Evolutionary conservation across 768 basidiomycete genomes (phyloP).

Genomic region (Leccinum obscurum): DNA sequence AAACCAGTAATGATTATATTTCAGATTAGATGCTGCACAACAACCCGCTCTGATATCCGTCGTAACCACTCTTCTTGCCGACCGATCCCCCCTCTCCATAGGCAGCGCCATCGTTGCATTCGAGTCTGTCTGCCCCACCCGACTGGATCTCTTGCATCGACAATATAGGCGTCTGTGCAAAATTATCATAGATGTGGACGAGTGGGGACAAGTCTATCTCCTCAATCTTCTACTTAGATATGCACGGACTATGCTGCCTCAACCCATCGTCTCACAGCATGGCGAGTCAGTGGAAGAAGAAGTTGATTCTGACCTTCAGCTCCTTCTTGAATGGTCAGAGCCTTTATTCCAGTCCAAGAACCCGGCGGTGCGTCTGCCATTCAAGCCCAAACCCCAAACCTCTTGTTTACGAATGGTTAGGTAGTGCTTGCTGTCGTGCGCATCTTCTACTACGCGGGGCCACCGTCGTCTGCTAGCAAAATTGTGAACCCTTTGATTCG

Average conservation of each 20-base stretch:
- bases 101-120: slow-evolving; percentile 88
- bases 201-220: slow-evolving; percentile 91
- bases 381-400: neutral
- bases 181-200: slow-evolving; percentile 87
- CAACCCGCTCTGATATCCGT: slow-evolving; percentile 69
- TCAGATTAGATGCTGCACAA: slow-evolving; percentile 73
- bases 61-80: slow-evolving; percentile 62
- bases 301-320: slow-evolving; percentile 73
- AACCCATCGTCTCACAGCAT: slow-evolving; percentile 45
- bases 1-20: slow-evolving; percentile 4
- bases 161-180: slow-evolving; percentile 86
- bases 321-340: slow-evolving; percentile 70
- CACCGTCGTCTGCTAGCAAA: slow-evolving; percentile 53
- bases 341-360: slow-evolving; percentile 86
- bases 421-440: slow-evolving; percentile 78
- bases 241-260: slow-evolving; percentile 77
- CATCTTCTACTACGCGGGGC: slow-evolving; percentile 71
- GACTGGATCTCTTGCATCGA: slow-evolving; percentile 83
- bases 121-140: slow-evolving; percentile 80
- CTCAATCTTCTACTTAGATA: slow-evolving; percentile 81
- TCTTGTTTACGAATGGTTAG: slow-evolving; percentile 37
- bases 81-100: slow-evolving; percentile 83
- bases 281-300: slow-evolving; percentile 48
- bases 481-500: slow-evolving; percentile 74
- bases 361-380: slow-evolving; percentile 62